These are phyloP conservation scores for Talaromyces sp. DNA, from an alignment of 2,329 filamentous ascomycete species.

Conservation along the genomic window DNA sequence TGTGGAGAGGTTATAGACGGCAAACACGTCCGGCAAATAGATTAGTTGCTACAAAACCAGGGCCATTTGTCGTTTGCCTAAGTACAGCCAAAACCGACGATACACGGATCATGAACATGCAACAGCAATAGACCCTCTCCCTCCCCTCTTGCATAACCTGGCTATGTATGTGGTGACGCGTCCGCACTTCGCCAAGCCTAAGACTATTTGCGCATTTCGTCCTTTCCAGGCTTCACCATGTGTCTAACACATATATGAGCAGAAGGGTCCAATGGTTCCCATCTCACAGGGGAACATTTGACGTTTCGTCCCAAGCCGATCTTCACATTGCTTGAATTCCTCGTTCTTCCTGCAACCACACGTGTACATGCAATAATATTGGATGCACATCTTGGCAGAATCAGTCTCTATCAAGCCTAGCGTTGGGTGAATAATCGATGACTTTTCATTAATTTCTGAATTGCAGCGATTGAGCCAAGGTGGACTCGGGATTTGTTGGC, in stretches of 20 bases:
- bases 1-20: background rate
- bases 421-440: too few relatives aligned
- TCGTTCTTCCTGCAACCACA: slow-evolving; percentile 12
- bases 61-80: too few relatives aligned
- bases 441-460: too few relatives aligned
- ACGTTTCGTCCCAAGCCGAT: background rate
- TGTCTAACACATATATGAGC: background rate
- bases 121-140: background rate
- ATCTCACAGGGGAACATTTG: background rate
- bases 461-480: too few relatives aligned
- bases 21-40: background rate
- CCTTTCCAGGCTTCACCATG: background rate
- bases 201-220: background rate
- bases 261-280: background rate
- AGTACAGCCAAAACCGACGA: too few relatives aligned
- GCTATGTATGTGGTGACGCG: background rate
- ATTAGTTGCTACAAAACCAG: too few relatives aligned
- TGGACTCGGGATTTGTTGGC: too few relatives aligned
- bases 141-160: background rate
- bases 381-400: slow-evolving; percentile 12
- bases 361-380: slow-evolving; percentile 15
- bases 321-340: background rate
- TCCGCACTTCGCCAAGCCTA: background rate
- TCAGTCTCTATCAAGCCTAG: slow-evolving; percentile 12
- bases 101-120: too few relatives aligned